These are phyloP conservation scores for Helianthus annuus DNA, from an alignment of 129 eudicot species.

Conservation along the genomic window HanXRQr2.0-SUNRISE NC_035441.2:184720071-184720570, in stretches of 20 bases:
- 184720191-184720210: too few species aligned
- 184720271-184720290: too few species aligned
- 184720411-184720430: neutral
- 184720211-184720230: too few species aligned
- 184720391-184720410: constrained; percentile 4
- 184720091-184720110: too few species aligned
- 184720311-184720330: neutral
- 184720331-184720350: neutral
- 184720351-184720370: neutral
- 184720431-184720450: constrained; percentile 21
- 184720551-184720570: constrained; percentile 1
- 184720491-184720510: neutral
- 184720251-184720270: too few species aligned
- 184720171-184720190: too few species aligned
- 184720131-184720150: too few species aligned
- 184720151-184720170: too few species aligned
- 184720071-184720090: too few species aligned
- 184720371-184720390: neutral
- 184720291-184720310: neutral
- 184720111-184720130: too few species aligned
- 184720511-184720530: neutral
- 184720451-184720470: constrained; percentile 8
- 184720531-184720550: constrained; percentile 22
- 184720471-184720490: neutral
- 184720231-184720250: too few species aligned